Base-by-base conservation (phyloP, 2,329 filamentous ascomycete genomes). In the Talaromyces sp. region DNA sequence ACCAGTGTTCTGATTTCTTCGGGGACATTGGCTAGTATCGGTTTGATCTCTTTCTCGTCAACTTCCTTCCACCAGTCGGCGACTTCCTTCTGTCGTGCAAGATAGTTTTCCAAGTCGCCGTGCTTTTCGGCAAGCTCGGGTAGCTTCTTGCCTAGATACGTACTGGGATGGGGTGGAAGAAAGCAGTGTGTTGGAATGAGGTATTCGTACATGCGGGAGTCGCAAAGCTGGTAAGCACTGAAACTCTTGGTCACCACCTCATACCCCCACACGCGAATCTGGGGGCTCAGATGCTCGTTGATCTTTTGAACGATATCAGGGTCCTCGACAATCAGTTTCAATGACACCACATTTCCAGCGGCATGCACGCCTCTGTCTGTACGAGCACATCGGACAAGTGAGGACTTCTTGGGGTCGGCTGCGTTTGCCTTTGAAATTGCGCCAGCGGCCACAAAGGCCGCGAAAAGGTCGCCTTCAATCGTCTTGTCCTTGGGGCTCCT, bases 311-410 rank as follows among this genome's bases (percentile, higher is more conserved):
- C 87, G 55, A 97, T 86, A 64, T 96, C 87, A 11, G 86, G 83
- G 61, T 98, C 93, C 75, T 98, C 93, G 54, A 97, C 88, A 68
- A 99, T 98, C 67, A 99, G 82, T 79, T 99, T 99, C 69, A 98
- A 76, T 32, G 91, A 96, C 64, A 98, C 91, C 70, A 98, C 88
- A 71, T 98, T 98, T 57, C 93, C 95, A 1, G 93, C 93, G 1
- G 93, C 93, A 74, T 98, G 93, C 1, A 98, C 93, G 58, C 95
- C 95, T 80, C 98, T 99, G 78, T 99, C 95, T 0, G 95, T 99
- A 64, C 95, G 85, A 4, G 95, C 95, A 75, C 95, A 99, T 65
- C 95, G 89, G 58, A 96, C 90, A 53, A 99, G 84, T 57, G 91
- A 93, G 1, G 92, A 96, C 77, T 99, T 99, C 76, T 96, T 96